Conservation (phyloP, 169 alveolate genomes). For the Cryptosporidium sp. region DNA sequence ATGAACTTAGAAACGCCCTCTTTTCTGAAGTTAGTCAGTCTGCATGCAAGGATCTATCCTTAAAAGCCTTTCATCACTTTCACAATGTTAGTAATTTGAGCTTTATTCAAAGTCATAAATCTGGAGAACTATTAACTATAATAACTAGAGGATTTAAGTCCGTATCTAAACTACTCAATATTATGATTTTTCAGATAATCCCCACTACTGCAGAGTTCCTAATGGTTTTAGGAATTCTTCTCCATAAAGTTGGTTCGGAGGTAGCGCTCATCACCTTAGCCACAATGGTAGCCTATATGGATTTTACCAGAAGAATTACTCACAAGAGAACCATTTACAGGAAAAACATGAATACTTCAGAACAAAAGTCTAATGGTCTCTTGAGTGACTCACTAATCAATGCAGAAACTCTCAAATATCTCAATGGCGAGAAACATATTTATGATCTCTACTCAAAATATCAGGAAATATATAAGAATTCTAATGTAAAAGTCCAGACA, state of each 20-base stretch:
- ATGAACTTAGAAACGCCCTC: conserved; percentile 79
- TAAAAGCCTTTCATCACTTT: conserved; percentile 76
- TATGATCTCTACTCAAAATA: conserved; percentile 36
- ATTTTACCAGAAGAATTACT: conserved; percentile 85
- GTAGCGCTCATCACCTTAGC: conserved; percentile 84
- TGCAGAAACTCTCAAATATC: conserved; percentile 81
- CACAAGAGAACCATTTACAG: conserved; percentile 84
- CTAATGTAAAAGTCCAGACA: conserved; percentile 77
- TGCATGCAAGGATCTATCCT: conserved; percentile 78
- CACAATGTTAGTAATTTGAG: conserved; percentile 78
- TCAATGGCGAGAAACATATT: conserved; percentile 9
- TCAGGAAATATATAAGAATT: conserved; percentile 57
- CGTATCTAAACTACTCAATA: conserved; percentile 76
- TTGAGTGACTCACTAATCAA: conserved; percentile 85
- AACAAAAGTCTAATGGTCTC: conserved; percentile 85
- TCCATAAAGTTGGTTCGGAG: conserved; percentile 86
- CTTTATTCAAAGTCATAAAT: conserved; percentile 79
- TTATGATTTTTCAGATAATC: conserved; percentile 80
- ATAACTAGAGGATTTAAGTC: conserved; percentile 79
- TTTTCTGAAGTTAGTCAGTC: conserved; percentile 79
- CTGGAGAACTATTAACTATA: conserved; percentile 80
- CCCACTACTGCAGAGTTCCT: conserved; percentile 87
- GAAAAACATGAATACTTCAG: conserved; percentile 85
- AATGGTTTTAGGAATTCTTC: conserved; percentile 82
- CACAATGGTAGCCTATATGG: conserved; percentile 83